Percentiles rank a stretch among this genome's conserved stretches.
phyloP scores from a whole-genome alignment of 2,329 filamentous ascomycete genomes.

The Apiospora phragmitis region DNA sequence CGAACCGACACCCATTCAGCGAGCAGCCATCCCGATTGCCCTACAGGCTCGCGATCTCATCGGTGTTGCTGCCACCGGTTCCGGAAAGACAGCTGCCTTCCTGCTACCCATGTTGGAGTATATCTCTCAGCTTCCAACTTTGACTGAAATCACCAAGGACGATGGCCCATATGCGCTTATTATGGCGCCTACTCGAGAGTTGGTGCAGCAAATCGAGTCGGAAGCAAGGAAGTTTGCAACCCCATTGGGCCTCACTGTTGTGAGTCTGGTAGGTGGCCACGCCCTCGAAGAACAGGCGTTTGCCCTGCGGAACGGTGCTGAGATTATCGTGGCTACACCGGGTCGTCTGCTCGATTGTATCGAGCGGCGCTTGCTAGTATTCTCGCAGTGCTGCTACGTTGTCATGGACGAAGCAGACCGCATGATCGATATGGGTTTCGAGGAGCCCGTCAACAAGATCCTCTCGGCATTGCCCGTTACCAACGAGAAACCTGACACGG shows the following conservation, averaged over 20 bases:
- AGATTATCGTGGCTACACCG: constrained; percentile 98
- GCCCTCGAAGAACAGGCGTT: constrained; percentile 91
- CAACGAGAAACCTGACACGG: constrained; percentile 94
- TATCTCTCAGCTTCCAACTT: constrained; percentile 83
- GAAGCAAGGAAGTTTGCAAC: constrained; percentile 91
- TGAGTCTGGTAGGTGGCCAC: constrained; percentile 97
- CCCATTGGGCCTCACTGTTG: constrained; percentile 89
- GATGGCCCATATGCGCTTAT: constrained; percentile 98
- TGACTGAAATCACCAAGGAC: constrained; percentile 84
- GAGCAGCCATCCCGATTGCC: constrained; percentile 93
- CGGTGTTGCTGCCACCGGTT: constrained; percentile 95
- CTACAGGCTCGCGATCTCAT: constrained; percentile 93
- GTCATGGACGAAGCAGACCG: constrained; percentile 99
- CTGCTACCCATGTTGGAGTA: constrained; percentile 90
- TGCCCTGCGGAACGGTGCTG: constrained; percentile 85
- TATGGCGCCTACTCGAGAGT: constrained; percentile 90
- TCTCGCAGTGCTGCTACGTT: constrained; percentile 96
- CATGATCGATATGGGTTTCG: constrained; percentile 98
- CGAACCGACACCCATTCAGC: constrained; percentile 88
- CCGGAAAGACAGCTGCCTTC: constrained; percentile 96
- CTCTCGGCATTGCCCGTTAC: constrained; percentile 87
- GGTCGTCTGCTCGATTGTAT: constrained; percentile 97
- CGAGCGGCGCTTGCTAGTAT: constrained; percentile 84
- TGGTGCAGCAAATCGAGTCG: constrained; percentile 95
- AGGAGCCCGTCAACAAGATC: constrained; percentile 97